phyloP scores from a whole-genome alignment of 2,329 filamentous ascomycete genomes.

The Leptographium radiaticola region DNA sequence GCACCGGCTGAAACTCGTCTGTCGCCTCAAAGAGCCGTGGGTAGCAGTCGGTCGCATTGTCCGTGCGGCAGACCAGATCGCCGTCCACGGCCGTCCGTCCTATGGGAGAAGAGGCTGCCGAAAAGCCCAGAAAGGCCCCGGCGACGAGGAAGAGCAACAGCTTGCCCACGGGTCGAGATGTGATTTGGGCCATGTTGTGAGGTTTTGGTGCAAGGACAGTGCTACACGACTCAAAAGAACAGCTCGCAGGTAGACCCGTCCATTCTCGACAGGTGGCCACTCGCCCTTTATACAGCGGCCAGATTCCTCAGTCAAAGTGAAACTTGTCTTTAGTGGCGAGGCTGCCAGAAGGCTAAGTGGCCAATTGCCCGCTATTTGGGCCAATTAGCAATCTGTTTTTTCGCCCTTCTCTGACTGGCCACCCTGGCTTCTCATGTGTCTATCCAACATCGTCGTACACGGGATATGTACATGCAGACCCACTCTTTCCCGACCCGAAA shows the following conservation, averaged over 20 bases:
- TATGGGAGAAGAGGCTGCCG: neutral
- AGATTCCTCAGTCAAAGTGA: neutral
- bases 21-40: constrained; percentile 51
- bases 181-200: neutral
- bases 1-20: constrained; percentile 49
- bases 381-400: constrained; percentile 8
- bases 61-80: constrained; percentile 52
- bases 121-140: neutral
- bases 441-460: neutral
- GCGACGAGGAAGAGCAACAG: constrained; percentile 1
- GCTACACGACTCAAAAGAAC: too few relatives aligned
- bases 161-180: neutral
- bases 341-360: neutral
- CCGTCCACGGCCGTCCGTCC: neutral
- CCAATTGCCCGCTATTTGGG: constrained; percentile 3
- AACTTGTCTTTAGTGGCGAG: neutral
- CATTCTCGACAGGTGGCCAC: neutral
- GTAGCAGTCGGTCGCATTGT: constrained; percentile 49
- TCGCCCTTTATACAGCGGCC: too few relatives aligned
- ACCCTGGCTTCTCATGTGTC: neutral
- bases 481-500: neutral
- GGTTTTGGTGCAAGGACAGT: neutral
- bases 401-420: constrained; percentile 10
- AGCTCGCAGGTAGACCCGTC: too few relatives aligned
- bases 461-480: neutral